A percentile compares a stretch with the other conserved stretches of the same genome.
Evolutionary conservation across 73 alveolate genomes (phyloP).

Genomic region (Symbiodinium natans): DNA sequence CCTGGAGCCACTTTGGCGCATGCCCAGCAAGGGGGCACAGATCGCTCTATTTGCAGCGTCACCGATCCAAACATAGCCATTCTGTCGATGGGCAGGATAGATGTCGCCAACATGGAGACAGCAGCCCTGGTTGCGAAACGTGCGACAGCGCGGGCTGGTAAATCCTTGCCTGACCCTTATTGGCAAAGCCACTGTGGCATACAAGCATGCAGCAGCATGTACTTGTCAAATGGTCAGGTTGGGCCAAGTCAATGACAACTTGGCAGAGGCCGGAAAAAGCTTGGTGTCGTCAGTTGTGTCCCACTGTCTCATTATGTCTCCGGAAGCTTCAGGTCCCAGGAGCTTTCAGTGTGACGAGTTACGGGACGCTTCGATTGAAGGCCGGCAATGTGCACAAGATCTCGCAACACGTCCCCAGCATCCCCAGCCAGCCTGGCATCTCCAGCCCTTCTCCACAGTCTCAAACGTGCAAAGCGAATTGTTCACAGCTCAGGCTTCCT

Average conservation of each 20-base stretch:
- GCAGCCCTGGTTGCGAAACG: not conserved
- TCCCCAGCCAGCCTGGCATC: too few species aligned
- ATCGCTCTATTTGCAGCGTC: too few species aligned
- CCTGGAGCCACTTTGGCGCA: too few species aligned
- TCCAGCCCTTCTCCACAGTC: too few species aligned
- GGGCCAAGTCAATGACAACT: constrained; percentile 1
- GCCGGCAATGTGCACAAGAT: not conserved
- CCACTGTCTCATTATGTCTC: not conserved
- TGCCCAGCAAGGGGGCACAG: too few species aligned
- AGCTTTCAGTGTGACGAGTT: not conserved
- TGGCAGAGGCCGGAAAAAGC: not conserved
- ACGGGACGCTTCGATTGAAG: not conserved
- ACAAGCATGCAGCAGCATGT: not conserved
- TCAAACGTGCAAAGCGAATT: too few species aligned
- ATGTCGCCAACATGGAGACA: too few species aligned
- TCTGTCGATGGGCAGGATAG: too few species aligned
- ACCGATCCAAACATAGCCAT: too few species aligned
- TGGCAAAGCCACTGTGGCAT: not conserved
- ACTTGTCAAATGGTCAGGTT: not conserved
- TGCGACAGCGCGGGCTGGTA: not conserved
- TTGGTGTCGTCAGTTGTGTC: not conserved
- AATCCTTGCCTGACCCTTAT: not conserved
- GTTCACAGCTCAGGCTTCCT: too few species aligned
- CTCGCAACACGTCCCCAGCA: too few species aligned
- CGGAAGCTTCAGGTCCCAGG: not conserved